Percentiles rank a stretch among this genome's conserved stretches.
These are phyloP conservation scores for Apostasia shenzhenica DNA, from an alignment of 106 monocot genomes.

Conservation along the genomic window DNA sequence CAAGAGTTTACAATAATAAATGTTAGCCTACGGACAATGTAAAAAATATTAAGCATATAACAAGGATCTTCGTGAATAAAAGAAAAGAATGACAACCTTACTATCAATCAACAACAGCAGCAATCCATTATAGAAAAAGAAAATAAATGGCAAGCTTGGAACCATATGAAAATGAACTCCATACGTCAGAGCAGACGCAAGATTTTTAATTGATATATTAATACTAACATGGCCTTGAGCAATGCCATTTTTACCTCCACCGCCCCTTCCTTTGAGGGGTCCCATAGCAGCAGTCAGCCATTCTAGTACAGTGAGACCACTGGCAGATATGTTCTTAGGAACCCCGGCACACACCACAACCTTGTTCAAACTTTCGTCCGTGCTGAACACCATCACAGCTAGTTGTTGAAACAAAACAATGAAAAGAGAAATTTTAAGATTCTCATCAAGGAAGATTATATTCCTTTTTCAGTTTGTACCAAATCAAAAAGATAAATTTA, in stretches of 20 bases:
- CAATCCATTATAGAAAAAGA: too few species aligned
- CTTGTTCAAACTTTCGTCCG: constrained; percentile 68
- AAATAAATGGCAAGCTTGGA: too few species aligned
- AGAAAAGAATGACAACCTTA: too few species aligned
- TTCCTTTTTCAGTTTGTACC: too few species aligned
- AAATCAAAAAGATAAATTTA: too few species aligned
- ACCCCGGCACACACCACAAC: constrained; percentile 76
- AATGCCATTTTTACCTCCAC: constrained; percentile 85
- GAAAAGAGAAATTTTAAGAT: background rate
- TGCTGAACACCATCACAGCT: constrained; percentile 77
- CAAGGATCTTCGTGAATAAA: background rate
- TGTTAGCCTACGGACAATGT: too few species aligned
- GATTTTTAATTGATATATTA: background rate
- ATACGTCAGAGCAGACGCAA: too few species aligned
- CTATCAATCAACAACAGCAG: too few species aligned
- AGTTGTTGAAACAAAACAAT: constrained; percentile 4
- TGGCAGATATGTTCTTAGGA: constrained; percentile 38
- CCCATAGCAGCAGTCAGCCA: constrained; percentile 72
- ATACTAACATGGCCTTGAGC: constrained; percentile 85
- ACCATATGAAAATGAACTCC: too few species aligned
- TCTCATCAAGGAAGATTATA: too few species aligned
- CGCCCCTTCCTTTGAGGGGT: constrained; percentile 84
- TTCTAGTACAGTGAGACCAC: constrained; percentile 40
- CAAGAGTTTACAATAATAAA: too few species aligned
- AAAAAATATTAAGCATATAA: background rate